These are phyloP conservation scores for Coniophora puteana DNA, from an alignment of 1,284 basidiomycete species.

Conservation along the genomic window DNA sequence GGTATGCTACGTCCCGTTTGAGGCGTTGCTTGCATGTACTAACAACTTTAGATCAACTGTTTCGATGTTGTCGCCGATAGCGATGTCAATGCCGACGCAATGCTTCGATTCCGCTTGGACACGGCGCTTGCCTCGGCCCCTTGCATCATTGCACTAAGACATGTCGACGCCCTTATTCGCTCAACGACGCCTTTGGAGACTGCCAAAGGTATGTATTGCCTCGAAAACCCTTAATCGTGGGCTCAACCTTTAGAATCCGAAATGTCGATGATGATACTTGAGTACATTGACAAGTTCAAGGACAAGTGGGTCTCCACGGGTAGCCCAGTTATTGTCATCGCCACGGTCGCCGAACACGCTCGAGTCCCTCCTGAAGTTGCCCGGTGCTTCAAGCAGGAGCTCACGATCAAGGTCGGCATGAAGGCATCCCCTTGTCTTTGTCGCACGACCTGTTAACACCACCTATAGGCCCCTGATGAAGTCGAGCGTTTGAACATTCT, in stretches of 20 bases:
- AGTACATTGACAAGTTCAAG: conserved; percentile 58
- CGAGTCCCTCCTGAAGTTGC: conserved; percentile 66
- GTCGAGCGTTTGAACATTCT: conserved; percentile 52
- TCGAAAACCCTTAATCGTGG: not conserved
- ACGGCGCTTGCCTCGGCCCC: conserved; percentile 81
- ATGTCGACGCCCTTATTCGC: conserved; percentile 81
- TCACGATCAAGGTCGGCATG: conserved; percentile 76
- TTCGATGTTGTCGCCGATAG: conserved; percentile 84
- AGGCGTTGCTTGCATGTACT: not conserved
- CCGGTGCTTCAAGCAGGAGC: conserved; percentile 86
- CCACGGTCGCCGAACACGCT: conserved; percentile 70
- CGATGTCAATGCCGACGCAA: conserved; percentile 76
- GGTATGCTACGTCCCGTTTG: conserved; percentile 36
- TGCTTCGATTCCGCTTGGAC: conserved; percentile 75
- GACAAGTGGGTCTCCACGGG: conserved; percentile 55
- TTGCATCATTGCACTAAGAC: conserved; percentile 79
- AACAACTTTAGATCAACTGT: conserved; percentile 74
- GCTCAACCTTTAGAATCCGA: conserved; percentile 43
- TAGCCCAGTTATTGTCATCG: conserved; percentile 72
- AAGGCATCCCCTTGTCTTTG: conserved; percentile 11
- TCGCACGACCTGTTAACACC: conserved; percentile 5
- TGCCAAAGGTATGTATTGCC: conserved; percentile 53
- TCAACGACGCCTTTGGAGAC: conserved; percentile 65
- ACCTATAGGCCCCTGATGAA: conserved; percentile 75
- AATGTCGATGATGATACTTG: conserved; percentile 59